Base-by-base conservation (phyloP, 768 basidiomycete genomes). In the Trametes punicea region DNA sequence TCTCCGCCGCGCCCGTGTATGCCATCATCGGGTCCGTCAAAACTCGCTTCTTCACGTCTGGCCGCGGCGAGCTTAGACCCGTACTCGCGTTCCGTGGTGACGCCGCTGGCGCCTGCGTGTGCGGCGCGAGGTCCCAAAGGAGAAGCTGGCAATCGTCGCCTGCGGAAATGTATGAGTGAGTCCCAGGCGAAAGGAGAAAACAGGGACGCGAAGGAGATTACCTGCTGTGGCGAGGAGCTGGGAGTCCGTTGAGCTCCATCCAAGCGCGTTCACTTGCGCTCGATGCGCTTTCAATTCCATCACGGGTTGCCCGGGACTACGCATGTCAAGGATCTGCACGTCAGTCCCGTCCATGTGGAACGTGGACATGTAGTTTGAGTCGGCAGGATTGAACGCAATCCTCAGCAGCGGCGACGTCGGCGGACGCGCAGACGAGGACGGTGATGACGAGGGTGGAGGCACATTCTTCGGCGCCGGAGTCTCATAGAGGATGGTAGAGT, bases 401-500 rank as follows among this genome's bases (percentile, higher is more conserved):
- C 93, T 80, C 10, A 96, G 77, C 18, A 97, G 76, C 9, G 91
- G 88, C 9, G 89, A 88, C 1, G 91, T 87, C 6, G 82, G 85
- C 20, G 85, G 89, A 6, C 88, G 82, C 9, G 84, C 81, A 18
- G 80, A 76, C 4, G 81, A 63, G 8, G 85, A 81, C 11, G 82
- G 74, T 8, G 87, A 83, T 8, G 78, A 68, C 9, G 84, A 67
- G 0, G 82, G 80, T 25, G 83, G 78, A 3, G 83, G 78, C 2
- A 81, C 74, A 62, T 83, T 83, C 70, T 90, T 90, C 0, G 90
- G 89, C 4, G 87, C 81, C 2, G 89, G 88, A 0, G 88, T 90
- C 75, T 99, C 97, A 71, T 98, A 99, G 36, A 98, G 79, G 65
- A 99, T 99, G 10, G 97, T 99, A 11, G 93, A 97, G 72, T 98